Conservation (phyloP, 441 rosid genomes). For the Theobroma grandiflorum region DNA sequence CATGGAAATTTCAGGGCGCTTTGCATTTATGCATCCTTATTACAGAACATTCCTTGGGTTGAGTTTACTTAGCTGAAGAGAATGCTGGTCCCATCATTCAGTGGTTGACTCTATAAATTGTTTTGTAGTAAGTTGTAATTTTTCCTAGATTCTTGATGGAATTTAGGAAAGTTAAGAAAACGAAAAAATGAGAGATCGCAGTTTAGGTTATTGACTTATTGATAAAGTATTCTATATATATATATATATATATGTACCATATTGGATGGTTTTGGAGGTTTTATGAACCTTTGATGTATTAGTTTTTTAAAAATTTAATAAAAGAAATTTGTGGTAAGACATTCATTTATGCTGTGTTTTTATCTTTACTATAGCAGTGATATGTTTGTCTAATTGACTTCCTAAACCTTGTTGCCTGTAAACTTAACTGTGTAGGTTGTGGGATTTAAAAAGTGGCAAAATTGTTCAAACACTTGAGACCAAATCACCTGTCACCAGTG, state of each 20-base stretch:
- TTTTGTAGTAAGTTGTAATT: background rate
- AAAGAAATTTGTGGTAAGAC: background rate
- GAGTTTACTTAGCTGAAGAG: background rate
- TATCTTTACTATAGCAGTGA: background rate
- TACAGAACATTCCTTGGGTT: background rate
- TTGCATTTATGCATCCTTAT: slow-evolving; percentile 10
- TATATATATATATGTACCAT: background rate
- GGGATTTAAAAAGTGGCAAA: slow-evolving; percentile 90
- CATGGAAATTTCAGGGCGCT: slow-evolving; percentile 9
- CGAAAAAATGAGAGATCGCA: background rate
- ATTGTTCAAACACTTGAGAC: slow-evolving; percentile 89
- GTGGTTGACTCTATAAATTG: background rate
- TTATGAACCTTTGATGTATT: background rate
- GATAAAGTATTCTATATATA: background rate
- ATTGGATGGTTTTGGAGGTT: background rate
- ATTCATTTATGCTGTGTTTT: background rate
- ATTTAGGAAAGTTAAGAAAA: background rate
- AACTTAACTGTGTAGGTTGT: slow-evolving; percentile 54
- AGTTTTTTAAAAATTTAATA: background rate
- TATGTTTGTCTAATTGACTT: background rate
- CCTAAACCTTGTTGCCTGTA: background rate
- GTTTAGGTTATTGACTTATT: background rate
- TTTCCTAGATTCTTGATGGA: slow-evolving; percentile 10
- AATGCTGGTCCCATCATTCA: background rate
- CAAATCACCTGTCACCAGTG: slow-evolving; percentile 85